Conservation (phyloP, 768 basidiomycete genomes). For the Russula emetica region DNA sequence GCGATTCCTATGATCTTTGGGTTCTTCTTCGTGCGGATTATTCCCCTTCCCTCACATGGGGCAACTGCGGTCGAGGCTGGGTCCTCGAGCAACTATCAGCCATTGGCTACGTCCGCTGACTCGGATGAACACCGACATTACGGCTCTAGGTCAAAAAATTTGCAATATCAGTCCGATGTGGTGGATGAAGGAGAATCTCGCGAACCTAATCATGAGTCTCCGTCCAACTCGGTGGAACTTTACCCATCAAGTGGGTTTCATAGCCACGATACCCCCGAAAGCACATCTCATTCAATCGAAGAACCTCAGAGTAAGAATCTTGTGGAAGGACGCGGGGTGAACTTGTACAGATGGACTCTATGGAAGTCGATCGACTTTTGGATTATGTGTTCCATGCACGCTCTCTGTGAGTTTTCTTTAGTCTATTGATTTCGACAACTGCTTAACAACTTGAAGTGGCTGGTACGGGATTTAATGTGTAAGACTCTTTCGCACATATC, state of each 20-base stretch:
- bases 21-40: conserved; percentile 62
- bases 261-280: background rate
- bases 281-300: background rate
- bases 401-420: conserved; percentile 45
- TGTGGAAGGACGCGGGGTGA: conserved; percentile 36
- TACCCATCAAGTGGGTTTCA: conserved; percentile 8
- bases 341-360: conserved; percentile 52
- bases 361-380: conserved; percentile 57
- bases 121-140: conserved; percentile 18
- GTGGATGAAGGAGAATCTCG: conserved; percentile 16
- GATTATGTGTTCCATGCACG: conserved; percentile 52
- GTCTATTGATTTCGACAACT: background rate
- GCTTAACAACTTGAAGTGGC: conserved; percentile 43
- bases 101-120: conserved; percentile 25
- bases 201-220: background rate
- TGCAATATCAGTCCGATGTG: conserved; percentile 10
- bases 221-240: conserved; percentile 16
- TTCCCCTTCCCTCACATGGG: conserved; percentile 51
- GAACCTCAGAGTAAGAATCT: conserved; percentile 9
- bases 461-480: conserved; percentile 78
- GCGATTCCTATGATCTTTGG: conserved; percentile 77
- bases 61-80: conserved; percentile 29
- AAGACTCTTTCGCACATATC: conserved; percentile 28
- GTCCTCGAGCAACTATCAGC: conserved; percentile 23
- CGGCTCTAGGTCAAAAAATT: conserved; percentile 18